Percentiles rank a stretch among this genome's conserved stretches.
These are phyloP conservation scores for Schizophyllum commune DNA, from an alignment of 1,284 basidiomycete species.

Conservation along the genomic window DNA sequence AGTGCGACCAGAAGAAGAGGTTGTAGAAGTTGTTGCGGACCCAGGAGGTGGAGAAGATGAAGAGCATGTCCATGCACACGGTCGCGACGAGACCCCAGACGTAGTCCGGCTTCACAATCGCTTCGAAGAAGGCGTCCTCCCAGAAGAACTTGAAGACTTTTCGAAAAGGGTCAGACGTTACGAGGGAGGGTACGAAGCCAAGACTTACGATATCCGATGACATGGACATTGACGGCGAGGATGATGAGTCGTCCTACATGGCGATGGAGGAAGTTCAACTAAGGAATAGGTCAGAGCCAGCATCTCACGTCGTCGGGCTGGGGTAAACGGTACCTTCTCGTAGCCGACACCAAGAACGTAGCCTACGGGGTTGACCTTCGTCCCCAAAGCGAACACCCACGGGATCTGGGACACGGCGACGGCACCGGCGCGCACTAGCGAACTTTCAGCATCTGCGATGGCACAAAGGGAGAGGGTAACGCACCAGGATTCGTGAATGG, in stretches of 20 bases:
- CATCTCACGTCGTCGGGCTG: not conserved
- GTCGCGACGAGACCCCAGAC: slow-evolving; percentile 48
- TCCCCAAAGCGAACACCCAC: slow-evolving; percentile 58
- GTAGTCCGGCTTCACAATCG: slow-evolving; percentile 25
- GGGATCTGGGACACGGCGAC: slow-evolving; percentile 66
- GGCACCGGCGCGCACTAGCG: slow-evolving; percentile 41
- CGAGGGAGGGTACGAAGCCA: not conserved
- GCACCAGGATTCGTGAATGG: slow-evolving; percentile 39
- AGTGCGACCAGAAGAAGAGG: slow-evolving; percentile 47
- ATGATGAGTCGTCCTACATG: slow-evolving; percentile 61
- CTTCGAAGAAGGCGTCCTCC: slow-evolving; percentile 29
- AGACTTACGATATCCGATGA: slow-evolving; percentile 33
- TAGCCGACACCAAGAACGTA: slow-evolving; percentile 63
- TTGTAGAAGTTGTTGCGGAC: slow-evolving; percentile 47
- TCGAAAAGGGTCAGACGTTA: not conserved
- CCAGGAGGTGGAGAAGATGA: slow-evolving; percentile 41
- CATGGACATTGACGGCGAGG: slow-evolving; percentile 59
- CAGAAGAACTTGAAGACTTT: slow-evolving; percentile 33
- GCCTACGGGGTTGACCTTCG: slow-evolving; percentile 68
- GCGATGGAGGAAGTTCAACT: slow-evolving; percentile 78
- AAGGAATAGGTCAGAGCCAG: slow-evolving; percentile 6
- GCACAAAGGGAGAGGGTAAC: not conserved
- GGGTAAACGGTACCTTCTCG: slow-evolving; percentile 44
- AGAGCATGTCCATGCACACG: slow-evolving; percentile 41
- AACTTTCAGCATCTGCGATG: not conserved